These are phyloP conservation scores for Solanum tarapatanum DNA, from an alignment of 257 asterid genomes.

Conservation along the genomic window DNA sequence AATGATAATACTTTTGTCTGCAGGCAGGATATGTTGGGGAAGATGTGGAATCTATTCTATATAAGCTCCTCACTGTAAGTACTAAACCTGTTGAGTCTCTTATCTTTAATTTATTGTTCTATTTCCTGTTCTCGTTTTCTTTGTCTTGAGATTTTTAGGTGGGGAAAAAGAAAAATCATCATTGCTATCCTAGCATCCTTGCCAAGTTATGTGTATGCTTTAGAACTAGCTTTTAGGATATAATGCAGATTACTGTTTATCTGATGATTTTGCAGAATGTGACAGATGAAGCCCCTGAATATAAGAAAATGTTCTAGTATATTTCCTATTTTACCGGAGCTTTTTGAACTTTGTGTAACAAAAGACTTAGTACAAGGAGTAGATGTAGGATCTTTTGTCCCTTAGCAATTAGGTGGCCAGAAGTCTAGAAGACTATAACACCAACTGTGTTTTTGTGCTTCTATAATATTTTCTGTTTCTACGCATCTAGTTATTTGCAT, in stretches of 20 bases:
- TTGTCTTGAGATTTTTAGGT: not conserved
- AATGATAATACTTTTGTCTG: slow-evolving; percentile 7
- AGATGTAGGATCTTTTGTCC: not conserved
- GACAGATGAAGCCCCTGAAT: not conserved
- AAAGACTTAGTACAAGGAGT: not conserved
- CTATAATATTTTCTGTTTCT: not conserved
- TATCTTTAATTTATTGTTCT: not conserved
- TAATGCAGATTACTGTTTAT: not conserved
- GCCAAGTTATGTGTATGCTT: not conserved
- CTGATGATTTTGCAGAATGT: not conserved
- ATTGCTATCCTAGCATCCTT: not conserved
- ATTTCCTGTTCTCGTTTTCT: not conserved
- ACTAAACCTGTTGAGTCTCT: not conserved
- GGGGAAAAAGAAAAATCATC: not conserved
- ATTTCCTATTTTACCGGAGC: not conserved
- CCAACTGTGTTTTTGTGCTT: not conserved
- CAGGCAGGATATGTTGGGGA: slow-evolving; percentile 99
- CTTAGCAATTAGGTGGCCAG: not conserved
- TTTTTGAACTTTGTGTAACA: not conserved
- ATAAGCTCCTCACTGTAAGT: slow-evolving; percentile 82
- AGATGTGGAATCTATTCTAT: slow-evolving; percentile 95
- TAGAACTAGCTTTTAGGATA: not conserved
- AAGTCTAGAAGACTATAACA: not conserved
- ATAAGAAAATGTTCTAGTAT: not conserved
- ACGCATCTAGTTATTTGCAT: not conserved